Conservation (phyloP, 1,284 basidiomycete species). For the Ustanciosporium gigantosporum region DNA sequence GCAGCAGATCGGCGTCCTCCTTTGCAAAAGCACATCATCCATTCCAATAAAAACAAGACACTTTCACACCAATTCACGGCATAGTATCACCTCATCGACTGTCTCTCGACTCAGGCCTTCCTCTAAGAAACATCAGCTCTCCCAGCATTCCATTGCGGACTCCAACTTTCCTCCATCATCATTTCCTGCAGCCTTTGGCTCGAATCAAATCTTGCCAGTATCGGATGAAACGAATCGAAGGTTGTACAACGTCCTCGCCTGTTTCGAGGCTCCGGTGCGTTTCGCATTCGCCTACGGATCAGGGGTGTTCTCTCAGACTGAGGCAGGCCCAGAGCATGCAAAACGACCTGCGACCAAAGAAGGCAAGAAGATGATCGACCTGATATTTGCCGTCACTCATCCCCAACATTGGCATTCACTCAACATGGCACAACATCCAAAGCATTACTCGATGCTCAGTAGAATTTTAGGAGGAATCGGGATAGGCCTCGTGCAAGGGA, state of each 20-base stretch:
- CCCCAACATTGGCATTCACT: constrained; percentile 89
- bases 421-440: constrained; percentile 85
- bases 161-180: constrained; percentile 1
- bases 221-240: constrained; percentile 15
- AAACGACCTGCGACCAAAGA: constrained; percentile 59
- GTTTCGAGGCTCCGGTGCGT: constrained; percentile 77
- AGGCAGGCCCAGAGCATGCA: constrained; percentile 63
- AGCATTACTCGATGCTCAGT: constrained; percentile 85
- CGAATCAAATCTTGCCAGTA: constrained; percentile 48
- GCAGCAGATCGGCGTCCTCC: too few species aligned
- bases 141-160: neutral
- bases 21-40: too few species aligned
- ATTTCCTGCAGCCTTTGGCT: constrained; percentile 47
- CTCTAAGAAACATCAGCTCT: too few species aligned
- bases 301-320: constrained; percentile 85
- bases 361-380: constrained; percentile 76
- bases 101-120: too few species aligned
- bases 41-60: too few species aligned
- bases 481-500: constrained; percentile 75
- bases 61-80: too few species aligned
- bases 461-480: constrained; percentile 78
- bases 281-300: constrained; percentile 95
- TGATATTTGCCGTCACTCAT: constrained; percentile 91
- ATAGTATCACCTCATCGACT: too few species aligned
- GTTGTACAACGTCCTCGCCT: constrained; percentile 30